Percentiles rank a stretch among this genome's conserved stretches.
phyloP scores from a whole-genome alignment of 2,329 filamentous ascomycete species.

The Colletotrichum navitas region DNA sequence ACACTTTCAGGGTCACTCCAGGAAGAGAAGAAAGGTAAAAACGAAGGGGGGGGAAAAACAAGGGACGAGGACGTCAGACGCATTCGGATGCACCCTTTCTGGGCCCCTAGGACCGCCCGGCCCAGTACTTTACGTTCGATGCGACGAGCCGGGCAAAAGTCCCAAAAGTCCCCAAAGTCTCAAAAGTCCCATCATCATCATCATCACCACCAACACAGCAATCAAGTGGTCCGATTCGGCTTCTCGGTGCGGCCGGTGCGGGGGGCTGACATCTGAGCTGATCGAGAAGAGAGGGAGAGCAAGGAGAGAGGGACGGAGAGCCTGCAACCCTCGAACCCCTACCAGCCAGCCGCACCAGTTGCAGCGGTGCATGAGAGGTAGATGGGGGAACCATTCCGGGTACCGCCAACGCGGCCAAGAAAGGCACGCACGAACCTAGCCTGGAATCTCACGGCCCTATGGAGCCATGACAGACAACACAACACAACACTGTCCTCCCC shows the following conservation, averaged over 20 bases:
- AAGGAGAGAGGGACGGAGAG: background rate
- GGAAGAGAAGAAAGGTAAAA: background rate
- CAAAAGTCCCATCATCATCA: background rate
- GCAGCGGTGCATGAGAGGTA: background rate
- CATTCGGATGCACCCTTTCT: constrained; percentile 14
- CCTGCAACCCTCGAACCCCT: background rate
- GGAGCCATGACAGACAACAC: constrained; percentile 3
- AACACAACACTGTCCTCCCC: too few relatives aligned
- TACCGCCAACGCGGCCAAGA: background rate
- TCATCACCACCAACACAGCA: background rate
- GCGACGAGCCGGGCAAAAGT: background rate
- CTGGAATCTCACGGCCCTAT: constrained; percentile 3
- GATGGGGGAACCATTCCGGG: background rate
- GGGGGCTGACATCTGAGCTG: background rate
- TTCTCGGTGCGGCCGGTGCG: background rate
- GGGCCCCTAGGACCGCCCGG: background rate
- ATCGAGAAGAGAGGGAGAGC: background rate
- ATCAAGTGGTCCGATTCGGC: background rate
- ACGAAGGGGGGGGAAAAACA: background rate
- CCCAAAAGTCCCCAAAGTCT: background rate
- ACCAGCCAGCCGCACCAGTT: background rate
- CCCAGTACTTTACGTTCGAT: background rate
- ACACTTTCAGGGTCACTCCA: constrained; percentile 1
- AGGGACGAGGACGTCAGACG: constrained; percentile 3
- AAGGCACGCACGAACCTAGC: constrained; percentile 16